Percentiles rank a stretch among this genome's conserved stretches.
Evolutionary conservation across 768 basidiomycete genomes (phyloP).

Genomic region (Naganishia antarctica): DNA sequence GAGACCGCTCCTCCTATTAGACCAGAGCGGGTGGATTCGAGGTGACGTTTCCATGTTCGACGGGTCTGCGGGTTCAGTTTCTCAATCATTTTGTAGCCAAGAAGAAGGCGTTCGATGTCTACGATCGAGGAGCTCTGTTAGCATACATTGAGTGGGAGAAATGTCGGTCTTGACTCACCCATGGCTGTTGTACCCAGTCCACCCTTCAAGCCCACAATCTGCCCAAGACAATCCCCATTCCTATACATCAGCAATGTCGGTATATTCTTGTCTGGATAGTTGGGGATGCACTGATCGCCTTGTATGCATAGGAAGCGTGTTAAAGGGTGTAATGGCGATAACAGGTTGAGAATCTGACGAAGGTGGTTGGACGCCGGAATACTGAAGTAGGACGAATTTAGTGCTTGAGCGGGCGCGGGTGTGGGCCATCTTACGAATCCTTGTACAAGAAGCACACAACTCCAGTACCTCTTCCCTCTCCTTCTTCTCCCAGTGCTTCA

Average conservation of each 20-base stretch:
- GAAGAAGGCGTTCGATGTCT: conserved; percentile 47
- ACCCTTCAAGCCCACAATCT: conserved; percentile 58
- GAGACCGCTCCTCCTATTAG: conserved; percentile 25
- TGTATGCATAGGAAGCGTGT: conserved; percentile 96
- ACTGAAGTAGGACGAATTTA: conserved; percentile 51
- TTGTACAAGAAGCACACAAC: conserved; percentile 94
- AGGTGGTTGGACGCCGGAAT: conserved; percentile 75
- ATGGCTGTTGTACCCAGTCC: conserved; percentile 63
- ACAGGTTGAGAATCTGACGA: conserved; percentile 61
- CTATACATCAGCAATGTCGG: conserved; percentile 92
- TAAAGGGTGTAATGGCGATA: conserved; percentile 78
- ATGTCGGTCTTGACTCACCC: conserved; percentile 62
- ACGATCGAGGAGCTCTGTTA: neutral
- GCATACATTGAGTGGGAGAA: too few relatives aligned
- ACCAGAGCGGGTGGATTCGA: conserved; percentile 2
- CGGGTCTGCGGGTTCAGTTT: conserved; percentile 53
- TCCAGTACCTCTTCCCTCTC: conserved; percentile 66
- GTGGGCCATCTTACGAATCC: conserved; percentile 67
- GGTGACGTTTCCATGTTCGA: conserved; percentile 40
- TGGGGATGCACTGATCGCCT: conserved; percentile 90
- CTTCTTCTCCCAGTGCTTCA: conserved; percentile 57
- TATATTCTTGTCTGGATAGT: conserved; percentile 81
- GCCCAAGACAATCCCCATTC: conserved; percentile 81
- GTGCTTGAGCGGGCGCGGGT: neutral
- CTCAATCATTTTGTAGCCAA: conserved; percentile 64